Conservation (phyloP, 2,329 filamentous ascomycete genomes). For the Chalara sp. region DNA sequence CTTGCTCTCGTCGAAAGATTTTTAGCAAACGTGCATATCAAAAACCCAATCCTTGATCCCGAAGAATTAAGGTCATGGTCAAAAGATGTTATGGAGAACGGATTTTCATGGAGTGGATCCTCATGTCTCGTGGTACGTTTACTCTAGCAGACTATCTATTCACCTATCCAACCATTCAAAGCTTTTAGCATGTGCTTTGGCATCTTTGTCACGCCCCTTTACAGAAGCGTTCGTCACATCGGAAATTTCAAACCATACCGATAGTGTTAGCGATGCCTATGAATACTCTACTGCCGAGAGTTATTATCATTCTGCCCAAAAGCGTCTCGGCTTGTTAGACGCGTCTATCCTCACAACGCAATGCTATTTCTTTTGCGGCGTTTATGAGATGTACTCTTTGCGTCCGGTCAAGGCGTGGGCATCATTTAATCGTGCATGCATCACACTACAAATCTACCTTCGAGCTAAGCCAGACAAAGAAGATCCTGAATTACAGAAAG, state of each 20-base stretch:
- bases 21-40: conserved; percentile 28
- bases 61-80: conserved; percentile 20
- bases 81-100: conserved; percentile 18
- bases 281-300: conserved; percentile 16
- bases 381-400: conserved; percentile 34
- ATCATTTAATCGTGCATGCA: conserved; percentile 3
- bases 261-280: neutral
- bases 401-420: conserved; percentile 31
- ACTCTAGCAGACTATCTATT: neutral
- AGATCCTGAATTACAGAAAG: neutral
- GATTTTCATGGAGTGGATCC: conserved; percentile 26
- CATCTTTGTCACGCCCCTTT: conserved; percentile 23
- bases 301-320: conserved; percentile 26
- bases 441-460: conserved; percentile 3
- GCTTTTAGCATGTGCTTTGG: conserved; percentile 27
- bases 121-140: conserved; percentile 25
- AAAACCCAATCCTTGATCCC: conserved; percentile 30
- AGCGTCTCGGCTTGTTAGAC: conserved; percentile 24
- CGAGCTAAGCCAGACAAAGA: neutral
- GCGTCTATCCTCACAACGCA: conserved; percentile 29
- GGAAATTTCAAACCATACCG: conserved; percentile 3
- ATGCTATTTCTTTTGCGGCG: conserved; percentile 34
- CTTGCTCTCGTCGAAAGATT: conserved; percentile 25
- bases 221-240: neutral
- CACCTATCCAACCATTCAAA: neutral